A percentile compares a stretch with the other conserved stretches of the same genome.
phyloP scores from a whole-genome alignment of 2,329 filamentous ascomycete genomes.

The Thielaviopsis musarum region DNA sequence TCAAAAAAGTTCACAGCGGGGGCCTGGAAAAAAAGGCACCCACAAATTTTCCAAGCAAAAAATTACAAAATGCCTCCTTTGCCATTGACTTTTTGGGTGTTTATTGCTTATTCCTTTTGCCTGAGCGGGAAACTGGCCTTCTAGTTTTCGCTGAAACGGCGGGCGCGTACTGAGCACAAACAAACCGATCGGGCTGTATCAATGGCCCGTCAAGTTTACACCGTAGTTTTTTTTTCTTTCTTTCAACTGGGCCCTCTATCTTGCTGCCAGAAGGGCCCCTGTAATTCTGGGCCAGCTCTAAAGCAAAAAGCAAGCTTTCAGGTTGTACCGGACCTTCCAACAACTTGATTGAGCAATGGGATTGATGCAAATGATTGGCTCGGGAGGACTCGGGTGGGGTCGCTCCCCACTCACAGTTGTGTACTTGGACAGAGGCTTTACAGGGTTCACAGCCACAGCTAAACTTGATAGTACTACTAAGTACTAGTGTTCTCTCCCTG shows the following conservation, averaged over 20 bases:
- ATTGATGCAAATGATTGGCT: constrained; percentile 4
- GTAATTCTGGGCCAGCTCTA: too few species aligned
- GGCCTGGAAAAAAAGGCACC: constrained; percentile 8
- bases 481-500: too few species aligned
- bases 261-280: too few species aligned
- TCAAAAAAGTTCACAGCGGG: not conserved
- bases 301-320: not conserved
- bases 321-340: not conserved
- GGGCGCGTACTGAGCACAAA: too few species aligned
- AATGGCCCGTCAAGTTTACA: too few species aligned
- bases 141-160: too few species aligned
- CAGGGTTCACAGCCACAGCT: not conserved
- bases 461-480: not conserved
- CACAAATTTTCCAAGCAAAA: not conserved
- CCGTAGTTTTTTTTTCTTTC: too few species aligned
- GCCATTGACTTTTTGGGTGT: too few species aligned
- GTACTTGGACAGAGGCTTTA: not conserved
- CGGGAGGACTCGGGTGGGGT: constrained; percentile 7
- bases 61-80: not conserved
- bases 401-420: not conserved
- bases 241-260: too few species aligned
- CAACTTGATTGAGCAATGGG: not conserved
- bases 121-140: too few species aligned
- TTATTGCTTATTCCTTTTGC: too few species aligned
- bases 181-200: too few species aligned